These are phyloP conservation scores for Acer campestre DNA, from an alignment of 345 rosid species.

Conservation along the genomic window DNA sequence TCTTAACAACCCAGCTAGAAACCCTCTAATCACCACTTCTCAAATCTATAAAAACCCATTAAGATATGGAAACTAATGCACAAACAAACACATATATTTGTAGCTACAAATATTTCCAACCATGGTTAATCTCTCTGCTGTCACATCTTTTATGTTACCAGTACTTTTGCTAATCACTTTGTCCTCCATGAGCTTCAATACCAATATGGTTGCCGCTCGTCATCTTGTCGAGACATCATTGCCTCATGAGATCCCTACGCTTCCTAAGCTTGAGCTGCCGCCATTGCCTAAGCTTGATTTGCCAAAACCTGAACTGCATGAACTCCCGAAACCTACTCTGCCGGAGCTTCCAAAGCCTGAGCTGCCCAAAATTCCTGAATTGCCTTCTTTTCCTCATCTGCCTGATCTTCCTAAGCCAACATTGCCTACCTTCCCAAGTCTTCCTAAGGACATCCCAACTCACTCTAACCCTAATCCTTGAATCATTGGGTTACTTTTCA, in stretches of 20 bases:
- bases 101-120: background rate
- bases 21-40: constrained; percentile 9
- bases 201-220: constrained; percentile 8
- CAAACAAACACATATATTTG: background rate
- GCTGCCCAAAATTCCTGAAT: too few species aligned
- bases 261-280: constrained; percentile 4
- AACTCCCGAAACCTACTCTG: background rate
- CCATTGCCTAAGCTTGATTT: background rate
- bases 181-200: background rate
- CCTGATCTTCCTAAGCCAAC: constrained; percentile 12
- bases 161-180: background rate
- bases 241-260: constrained; percentile 17
- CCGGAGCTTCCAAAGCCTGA: background rate
- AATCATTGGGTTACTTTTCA: background rate
- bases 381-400: too few species aligned
- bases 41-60: constrained; percentile 12
- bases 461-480: constrained; percentile 8
- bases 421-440: constrained; percentile 13
- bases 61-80: background rate
- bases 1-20: background rate
- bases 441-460: constrained; percentile 1
- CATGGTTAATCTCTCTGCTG: constrained; percentile 1
- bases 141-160: constrained; percentile 3
- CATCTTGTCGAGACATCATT: constrained; percentile 7
- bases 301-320: background rate